Evolutionary conservation across 768 basidiomycete species (phyloP), one percentile per base, ranked within the genome.

Genomic region (Pulveroboletus ravenelii): DNA sequence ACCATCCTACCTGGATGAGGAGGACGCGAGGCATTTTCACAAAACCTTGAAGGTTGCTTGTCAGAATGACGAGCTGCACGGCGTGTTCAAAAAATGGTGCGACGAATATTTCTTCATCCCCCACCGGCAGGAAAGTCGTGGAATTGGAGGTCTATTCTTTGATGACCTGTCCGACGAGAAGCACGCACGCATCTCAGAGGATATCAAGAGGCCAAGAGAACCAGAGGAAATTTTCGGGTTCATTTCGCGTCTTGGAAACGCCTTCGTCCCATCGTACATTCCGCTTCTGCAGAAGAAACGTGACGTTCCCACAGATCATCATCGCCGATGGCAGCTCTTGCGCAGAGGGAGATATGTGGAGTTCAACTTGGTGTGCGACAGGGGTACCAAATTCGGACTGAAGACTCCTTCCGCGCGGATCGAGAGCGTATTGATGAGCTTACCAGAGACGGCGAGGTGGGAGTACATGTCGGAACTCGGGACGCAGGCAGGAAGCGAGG

Each of bases 21-120:
- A 88, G 50, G 96, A 98, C 65, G 91, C 82, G 10, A 62, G 67
- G 18, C 91, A 93, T 65, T 99, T 98, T 72, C 96, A 99, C 72
- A 54, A 62, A 15, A 85, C 84, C 2, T 68, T 94, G 56, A 86
- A 89, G 64, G 65, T 63, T 8, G 89, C 87, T 1, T 94, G 91
- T 67, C 86, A 88, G 58, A 66, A 72, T 23, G 85, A 93, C 3
- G 71, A 72, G 25, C 74, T 95, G 46, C 89, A 91, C 72, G 77
- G 80, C 3, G 72, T 76, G 2, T 92, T 93, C 79, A 98, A 98
- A 67, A 79, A 80, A 57, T 97, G 93, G 92, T 97, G 95, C 72
- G 96, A 98, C 70, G 86, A 94, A 66, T 99, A 99, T 73, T 99
- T 99, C 69, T 86, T 78, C 68, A 87, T 97, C 62, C 78, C 89